phyloP scores from a whole-genome alignment of 768 basidiomycete species.

The Amanita exitialis region DNA sequence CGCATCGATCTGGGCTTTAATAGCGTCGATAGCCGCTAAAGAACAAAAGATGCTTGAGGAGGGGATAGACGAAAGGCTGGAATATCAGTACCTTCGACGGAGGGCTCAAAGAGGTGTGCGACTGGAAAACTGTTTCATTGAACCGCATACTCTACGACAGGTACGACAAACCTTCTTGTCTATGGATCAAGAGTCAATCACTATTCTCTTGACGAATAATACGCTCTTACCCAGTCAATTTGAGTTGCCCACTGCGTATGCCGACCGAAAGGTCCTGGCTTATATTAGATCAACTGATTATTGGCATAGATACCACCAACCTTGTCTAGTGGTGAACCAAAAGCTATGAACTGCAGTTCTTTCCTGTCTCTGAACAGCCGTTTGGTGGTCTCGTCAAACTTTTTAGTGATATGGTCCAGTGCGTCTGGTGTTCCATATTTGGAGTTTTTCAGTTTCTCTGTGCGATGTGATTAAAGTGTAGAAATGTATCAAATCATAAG shows the following conservation, averaged over 20 bases:
- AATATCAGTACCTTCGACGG: constrained; percentile 39
- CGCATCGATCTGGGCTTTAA: constrained; percentile 60
- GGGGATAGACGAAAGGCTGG: neutral
- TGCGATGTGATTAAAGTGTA: neutral
- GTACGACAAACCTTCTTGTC: constrained; percentile 20
- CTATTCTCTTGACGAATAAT: constrained; percentile 1
- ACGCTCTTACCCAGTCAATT: constrained; percentile 50
- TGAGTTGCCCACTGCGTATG: constrained; percentile 63
- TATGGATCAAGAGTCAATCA: constrained; percentile 6
- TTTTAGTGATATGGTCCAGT: constrained; percentile 69
- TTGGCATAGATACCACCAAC: constrained; percentile 9
- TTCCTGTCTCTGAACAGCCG: constrained; percentile 62
- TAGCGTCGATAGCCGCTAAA: constrained; percentile 54
- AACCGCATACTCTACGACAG: neutral
- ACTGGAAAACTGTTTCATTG: constrained; percentile 31
- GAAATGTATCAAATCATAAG: neutral
- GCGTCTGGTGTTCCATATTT: constrained; percentile 64
- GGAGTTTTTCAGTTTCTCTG: constrained; percentile 66
- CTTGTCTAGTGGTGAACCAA: constrained; percentile 72
- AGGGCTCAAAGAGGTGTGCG: constrained; percentile 70
- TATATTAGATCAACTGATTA: neutral
- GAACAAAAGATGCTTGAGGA: neutral
- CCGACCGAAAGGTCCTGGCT: constrained; percentile 45
- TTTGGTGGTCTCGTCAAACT: constrained; percentile 79
- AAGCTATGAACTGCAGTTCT: constrained; percentile 62